Evolutionary conservation across 768 basidiomycete genomes (phyloP).

Genomic region (Kwoniella dendrophila): DNA sequence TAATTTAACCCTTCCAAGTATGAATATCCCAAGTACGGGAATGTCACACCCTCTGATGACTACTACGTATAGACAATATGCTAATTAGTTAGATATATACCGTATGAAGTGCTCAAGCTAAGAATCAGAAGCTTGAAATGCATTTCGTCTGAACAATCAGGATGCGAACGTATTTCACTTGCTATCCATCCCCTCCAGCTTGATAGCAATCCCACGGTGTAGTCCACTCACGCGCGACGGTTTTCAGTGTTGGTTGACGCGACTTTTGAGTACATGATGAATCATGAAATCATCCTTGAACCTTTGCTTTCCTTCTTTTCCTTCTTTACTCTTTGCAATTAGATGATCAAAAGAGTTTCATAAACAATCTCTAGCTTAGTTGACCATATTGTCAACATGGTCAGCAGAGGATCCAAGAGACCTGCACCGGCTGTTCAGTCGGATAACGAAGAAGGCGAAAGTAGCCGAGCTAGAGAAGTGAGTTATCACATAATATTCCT

Average conservation of each 20-base stretch:
- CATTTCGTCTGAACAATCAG: no score
- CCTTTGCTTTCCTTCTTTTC: neutral
- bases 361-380: neutral
- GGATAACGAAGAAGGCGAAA: slow-evolving; percentile 16
- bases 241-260: slow-evolving; percentile 16
- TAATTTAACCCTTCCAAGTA: slow-evolving; percentile 20
- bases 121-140: neutral
- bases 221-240: slow-evolving; percentile 6
- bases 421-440: slow-evolving; percentile 9
- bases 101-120: neutral
- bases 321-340: neutral
- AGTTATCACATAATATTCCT: neutral
- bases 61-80: slow-evolving; percentile 26
- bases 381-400: slow-evolving; percentile 7
- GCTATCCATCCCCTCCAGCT: no score
- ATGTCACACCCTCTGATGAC: slow-evolving; percentile 50
- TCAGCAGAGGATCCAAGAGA: slow-evolving; percentile 11
- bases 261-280: slow-evolving; percentile 4
- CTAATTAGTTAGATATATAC: slow-evolving; percentile 21
- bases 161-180: no score
- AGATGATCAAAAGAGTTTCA: slow-evolving; percentile 1
- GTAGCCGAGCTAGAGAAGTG: slow-evolving; percentile 6
- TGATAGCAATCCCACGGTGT: slow-evolving; percentile 10
- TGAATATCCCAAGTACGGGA: slow-evolving; percentile 35
- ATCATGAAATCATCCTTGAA: neutral